Evolutionary conservation across 345 rosid species (phyloP), one percentile per base, ranked within the genome.

Genomic region (Viola odorata): DNA sequence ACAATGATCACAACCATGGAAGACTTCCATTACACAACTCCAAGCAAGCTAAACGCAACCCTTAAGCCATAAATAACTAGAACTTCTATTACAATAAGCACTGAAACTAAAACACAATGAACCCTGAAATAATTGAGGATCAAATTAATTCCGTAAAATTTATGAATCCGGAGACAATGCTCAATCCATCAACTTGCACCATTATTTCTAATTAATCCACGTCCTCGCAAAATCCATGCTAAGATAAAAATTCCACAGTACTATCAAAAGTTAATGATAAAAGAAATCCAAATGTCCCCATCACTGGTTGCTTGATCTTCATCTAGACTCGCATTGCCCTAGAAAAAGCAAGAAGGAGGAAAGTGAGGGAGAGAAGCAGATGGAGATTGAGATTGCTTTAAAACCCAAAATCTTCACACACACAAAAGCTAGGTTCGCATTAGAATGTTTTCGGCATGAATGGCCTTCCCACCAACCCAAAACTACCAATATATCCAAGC

Each of bases 171-270:
- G 40, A 58, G 44, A 57, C 16, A 57, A 5, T 17, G 57, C 58
- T 67, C 54, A 50, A 55, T 61, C 54, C 48, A 53, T 51, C 41
- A 51, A 42, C 48, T 50, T 54, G 63, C 51, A 44, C 60, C 16
- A 61, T 57, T 69, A 42, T 59, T 53, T 55, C 58, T 50, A 23
- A 51, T 8, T 41, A 64, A 58, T 67, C 48, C 45, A 52, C 58
- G 41, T 8, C 42, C 66, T 8, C 11, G 47, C 15, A 59, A 60
- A 41, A 63, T 8, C 41, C 64, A 53, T 60, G 55, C 58, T n/a
- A 37, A 11, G 40, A 51, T 67, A 50, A 53, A 55, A 55, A 8
- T 47, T 11, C 8, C 7, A 12, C 50, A 47, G 13, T 7, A 47
- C 45, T 47, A 4, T 47, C 12, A 7, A 47, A 47, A 11, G 50